Base-by-base conservation (phyloP, 2,329 filamentous ascomycete species). In the Penicillium sp. region DNA sequence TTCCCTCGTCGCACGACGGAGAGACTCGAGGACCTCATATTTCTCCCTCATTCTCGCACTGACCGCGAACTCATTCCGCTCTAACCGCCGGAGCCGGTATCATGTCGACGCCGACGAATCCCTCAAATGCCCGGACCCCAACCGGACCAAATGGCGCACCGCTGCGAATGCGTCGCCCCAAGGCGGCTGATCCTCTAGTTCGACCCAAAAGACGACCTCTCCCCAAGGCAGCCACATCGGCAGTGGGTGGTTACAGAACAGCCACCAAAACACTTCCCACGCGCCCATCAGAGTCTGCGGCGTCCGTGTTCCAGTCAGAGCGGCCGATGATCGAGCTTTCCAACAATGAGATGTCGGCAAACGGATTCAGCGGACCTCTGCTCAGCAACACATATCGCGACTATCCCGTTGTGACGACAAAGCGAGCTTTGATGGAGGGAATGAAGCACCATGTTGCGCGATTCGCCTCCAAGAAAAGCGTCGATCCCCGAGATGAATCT, bases 371-470 rank as follows among this genome's bases (percentile, higher is more conserved):
- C 42, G 74, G 74, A 5, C 67, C 71, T 31, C 59, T 74, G n/a
- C 61, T 77, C 21, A 75, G 72, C 4, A 67, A 71, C 36, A 70
- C 64, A 24, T 79, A 75, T 57, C 67, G 70, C 10, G 86, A 86
- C 65, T 87, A 79, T 63, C 90, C 91, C 13, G 81, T 97, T 16
- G 85, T 91, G 60, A 90, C 92, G 6, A 95, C 91, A 6, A 96
- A 95, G 74, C 86, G 87, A 66, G 86, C 87, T 9, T 75, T 96
- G 47, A 82, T 90, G 52, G 88, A 94, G 63, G 90, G 89, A 5
- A 77, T 96, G 55, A 89, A 93, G 46, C 87, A 92, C 67, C 94
- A 99, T 70, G 84, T 96, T 59, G 92, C 96, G 80, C 88, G 90
- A 63, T 86, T 99, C 52, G 82, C 88, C 58, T 79, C 82, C 48